Percentiles rank a stretch among this genome's conserved stretches.
phyloP scores from a whole-genome alignment of 2,329 filamentous ascomycete genomes.

The Colletotrichum sp. region DNA sequence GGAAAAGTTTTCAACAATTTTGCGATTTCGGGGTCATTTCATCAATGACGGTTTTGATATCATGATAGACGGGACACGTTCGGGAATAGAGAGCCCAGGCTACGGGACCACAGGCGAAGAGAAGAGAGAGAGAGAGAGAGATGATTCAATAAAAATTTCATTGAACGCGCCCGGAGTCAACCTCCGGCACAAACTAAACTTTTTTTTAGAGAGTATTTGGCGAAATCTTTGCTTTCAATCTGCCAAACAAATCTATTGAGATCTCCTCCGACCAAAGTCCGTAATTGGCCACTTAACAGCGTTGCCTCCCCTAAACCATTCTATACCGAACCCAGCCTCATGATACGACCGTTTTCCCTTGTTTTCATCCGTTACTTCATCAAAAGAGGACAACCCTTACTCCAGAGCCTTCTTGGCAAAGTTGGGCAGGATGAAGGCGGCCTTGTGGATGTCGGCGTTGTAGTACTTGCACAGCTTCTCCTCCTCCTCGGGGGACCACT shows the following conservation, averaged over 20 bases:
- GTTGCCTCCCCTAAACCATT: background rate
- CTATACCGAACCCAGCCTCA: background rate
- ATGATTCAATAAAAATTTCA: slow-evolving; percentile 2
- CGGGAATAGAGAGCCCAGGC: background rate
- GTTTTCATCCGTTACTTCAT: background rate
- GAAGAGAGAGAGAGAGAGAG: background rate
- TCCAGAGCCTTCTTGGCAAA: slow-evolving; percentile 83
- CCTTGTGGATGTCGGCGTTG: slow-evolving; percentile 95
- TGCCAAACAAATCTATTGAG: background rate
- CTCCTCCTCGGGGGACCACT: slow-evolving; percentile 87
- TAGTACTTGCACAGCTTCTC: slow-evolving; percentile 95
- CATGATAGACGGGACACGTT: background rate
- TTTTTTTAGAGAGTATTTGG: background rate
- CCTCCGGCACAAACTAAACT: background rate
- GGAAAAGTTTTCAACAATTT: background rate
- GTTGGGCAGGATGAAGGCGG: slow-evolving; percentile 89
- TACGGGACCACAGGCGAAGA: background rate
- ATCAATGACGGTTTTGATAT: background rate
- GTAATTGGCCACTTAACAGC: background rate
- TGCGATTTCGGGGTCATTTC: background rate
- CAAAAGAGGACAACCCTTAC: slow-evolving; percentile 35
- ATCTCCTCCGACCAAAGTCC: background rate
- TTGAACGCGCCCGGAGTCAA: slow-evolving; percentile 7
- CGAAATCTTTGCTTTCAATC: background rate
- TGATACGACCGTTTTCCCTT: background rate